These are phyloP conservation scores for Nemania sp. DNA, from an alignment of 2,329 filamentous ascomycete species.

Conservation along the genomic window DNA sequence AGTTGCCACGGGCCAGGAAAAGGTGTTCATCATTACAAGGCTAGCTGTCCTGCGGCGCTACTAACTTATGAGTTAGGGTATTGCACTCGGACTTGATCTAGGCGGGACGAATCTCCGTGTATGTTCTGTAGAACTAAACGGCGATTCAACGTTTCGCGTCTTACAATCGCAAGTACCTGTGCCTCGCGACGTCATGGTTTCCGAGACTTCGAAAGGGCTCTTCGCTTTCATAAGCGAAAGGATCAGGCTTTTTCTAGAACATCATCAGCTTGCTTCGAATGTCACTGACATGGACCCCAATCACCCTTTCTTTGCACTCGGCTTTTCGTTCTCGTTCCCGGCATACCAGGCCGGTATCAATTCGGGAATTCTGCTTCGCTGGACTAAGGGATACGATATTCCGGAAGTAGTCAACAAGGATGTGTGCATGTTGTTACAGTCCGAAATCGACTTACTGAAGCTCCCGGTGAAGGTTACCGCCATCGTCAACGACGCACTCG, in stretches of 20 bases:
- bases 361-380: not conserved
- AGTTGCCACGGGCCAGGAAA: constrained; percentile 8
- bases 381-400: constrained; percentile 7
- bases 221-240: constrained; percentile 5
- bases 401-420: constrained; percentile 8
- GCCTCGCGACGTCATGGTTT: constrained; percentile 8
- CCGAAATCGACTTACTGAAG: constrained; percentile 3
- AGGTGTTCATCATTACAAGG: not conserved
- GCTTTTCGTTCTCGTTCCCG: constrained; percentile 7
- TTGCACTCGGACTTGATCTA: constrained; percentile 13
- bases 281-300: not conserved
- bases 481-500: constrained; percentile 4
- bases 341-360: constrained; percentile 5
- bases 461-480: constrained; percentile 6
- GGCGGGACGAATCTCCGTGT: constrained; percentile 9
- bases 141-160: constrained; percentile 3
- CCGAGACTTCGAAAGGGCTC: not conserved
- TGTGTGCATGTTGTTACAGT: not conserved
- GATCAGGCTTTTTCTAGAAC: constrained; percentile 5
- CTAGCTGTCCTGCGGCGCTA: not conserved
- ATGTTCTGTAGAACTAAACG: constrained; percentile 11
- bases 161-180: constrained; percentile 7
- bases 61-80: constrained; percentile 4
- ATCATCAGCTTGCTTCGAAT: constrained; percentile 1
- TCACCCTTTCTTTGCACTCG: constrained; percentile 4